Evolutionary conservation across 164 flowering plant genomes (phyloP).

Genomic region (Magnolia kwangsiensis): DNA sequence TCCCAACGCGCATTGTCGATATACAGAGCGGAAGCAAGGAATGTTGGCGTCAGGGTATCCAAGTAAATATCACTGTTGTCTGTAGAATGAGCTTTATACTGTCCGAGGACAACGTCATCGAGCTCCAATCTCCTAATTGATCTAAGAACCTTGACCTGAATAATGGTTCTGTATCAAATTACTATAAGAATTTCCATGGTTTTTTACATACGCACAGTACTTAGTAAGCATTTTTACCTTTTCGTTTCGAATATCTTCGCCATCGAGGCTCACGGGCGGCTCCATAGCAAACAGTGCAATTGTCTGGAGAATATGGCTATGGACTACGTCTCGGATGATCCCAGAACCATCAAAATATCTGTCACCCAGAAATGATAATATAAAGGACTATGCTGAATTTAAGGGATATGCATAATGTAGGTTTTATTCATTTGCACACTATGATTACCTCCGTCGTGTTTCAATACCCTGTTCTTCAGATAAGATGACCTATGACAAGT

Average conservation of each 20-base stretch:
- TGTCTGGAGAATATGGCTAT: constrained; percentile 60
- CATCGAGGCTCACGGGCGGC: constrained; percentile 62
- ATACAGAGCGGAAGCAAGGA: constrained; percentile 50
- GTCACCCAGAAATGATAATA: background rate
- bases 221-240: constrained; percentile 30
- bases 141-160: constrained; percentile 58
- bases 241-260: constrained; percentile 63
- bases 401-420: no score
- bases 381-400: background rate
- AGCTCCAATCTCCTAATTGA: constrained; percentile 48
- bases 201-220: background rate
- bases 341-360: constrained; percentile 60
- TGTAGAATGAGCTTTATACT: constrained; percentile 42
- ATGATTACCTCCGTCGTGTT: constrained; percentile 36
- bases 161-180: constrained; percentile 11
- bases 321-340: constrained; percentile 52
- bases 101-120: constrained; percentile 50
- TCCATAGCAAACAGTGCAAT: constrained; percentile 67
- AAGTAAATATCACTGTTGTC: constrained; percentile 34
- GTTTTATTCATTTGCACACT: background rate
- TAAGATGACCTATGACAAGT: constrained; percentile 39
- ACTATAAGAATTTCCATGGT: background rate
- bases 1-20: constrained; percentile 77
- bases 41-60: constrained; percentile 53
- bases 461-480: constrained; percentile 48